A percentile compares a stretch with the other conserved stretches of the same genome.
These are phyloP conservation scores for Aplosporella prunicola DNA, from an alignment of 2,329 filamentous ascomycete genomes.

Conservation along the genomic window DNA sequence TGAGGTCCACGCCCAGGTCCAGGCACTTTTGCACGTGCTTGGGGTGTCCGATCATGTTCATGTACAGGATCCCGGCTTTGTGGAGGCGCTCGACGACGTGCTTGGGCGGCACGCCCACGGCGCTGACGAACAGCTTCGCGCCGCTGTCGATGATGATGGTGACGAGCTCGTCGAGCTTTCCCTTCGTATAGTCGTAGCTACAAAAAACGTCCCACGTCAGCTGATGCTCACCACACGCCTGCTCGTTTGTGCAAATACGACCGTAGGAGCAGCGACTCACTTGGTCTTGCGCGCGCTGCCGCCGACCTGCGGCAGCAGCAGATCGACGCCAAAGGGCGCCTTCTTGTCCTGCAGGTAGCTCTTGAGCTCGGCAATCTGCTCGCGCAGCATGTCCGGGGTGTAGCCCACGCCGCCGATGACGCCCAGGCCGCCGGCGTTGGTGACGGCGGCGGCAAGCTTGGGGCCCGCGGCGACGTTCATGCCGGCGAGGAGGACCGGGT, in stretches of 20 bases:
- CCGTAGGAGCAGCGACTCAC: slow-evolving; percentile 31
- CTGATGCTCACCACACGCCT: background rate
- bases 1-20: slow-evolving; percentile 80
- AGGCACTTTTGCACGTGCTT: slow-evolving; percentile 98
- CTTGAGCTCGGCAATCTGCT: slow-evolving; percentile 94
- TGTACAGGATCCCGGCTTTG: slow-evolving; percentile 79
- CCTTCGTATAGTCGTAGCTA: slow-evolving; percentile 99
- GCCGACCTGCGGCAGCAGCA: slow-evolving; percentile 88
- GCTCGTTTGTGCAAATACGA: background rate
- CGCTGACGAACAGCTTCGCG: slow-evolving; percentile 89
- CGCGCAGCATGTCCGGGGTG: slow-evolving; percentile 91
- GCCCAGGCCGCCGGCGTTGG: slow-evolving; percentile 91
- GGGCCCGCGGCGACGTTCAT: slow-evolving; percentile 99
- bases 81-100: slow-evolving; percentile 84
- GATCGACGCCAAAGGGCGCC: slow-evolving; percentile 88
- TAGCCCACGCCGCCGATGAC: slow-evolving; percentile 95
- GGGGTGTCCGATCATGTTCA: slow-evolving; percentile 99
- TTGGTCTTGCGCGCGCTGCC: slow-evolving; percentile 94
- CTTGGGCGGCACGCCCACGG: slow-evolving; percentile 87
- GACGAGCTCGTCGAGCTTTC: slow-evolving; percentile 84
- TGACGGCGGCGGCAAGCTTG: slow-evolving; percentile 91
- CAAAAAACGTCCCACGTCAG: background rate
- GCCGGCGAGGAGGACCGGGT: slow-evolving; percentile 88
- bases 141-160: slow-evolving; percentile 89
- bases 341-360: slow-evolving; percentile 79